These are phyloP conservation scores for Xylaria sp. DNA, from an alignment of 495 filamentous ascomycete species.

Conservation along the genomic window DNA sequence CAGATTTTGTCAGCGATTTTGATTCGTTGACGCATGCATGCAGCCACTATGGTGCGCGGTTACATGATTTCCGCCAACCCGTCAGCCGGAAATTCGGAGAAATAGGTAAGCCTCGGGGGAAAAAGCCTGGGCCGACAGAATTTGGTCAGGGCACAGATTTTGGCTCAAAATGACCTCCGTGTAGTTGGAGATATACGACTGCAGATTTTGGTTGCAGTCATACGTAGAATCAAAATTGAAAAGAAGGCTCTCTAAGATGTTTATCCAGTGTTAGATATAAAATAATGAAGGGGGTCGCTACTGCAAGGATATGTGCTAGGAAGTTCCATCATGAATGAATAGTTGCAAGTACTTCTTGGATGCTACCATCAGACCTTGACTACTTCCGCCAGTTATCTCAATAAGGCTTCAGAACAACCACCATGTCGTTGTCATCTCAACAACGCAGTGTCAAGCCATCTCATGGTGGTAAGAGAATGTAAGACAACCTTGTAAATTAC, in stretches of 20 bases:
- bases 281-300: neutral
- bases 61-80: neutral
- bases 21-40: neutral
- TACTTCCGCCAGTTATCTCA: neutral
- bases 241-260: neutral
- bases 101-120: no score
- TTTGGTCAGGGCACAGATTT: neutral
- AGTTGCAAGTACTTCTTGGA: neutral
- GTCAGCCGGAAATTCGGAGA: neutral
- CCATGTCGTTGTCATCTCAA: neutral
- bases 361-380: neutral
- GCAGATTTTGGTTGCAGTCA: neutral
- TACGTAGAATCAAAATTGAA: neutral
- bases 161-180: neutral
- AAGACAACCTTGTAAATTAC: neutral
- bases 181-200: neutral
- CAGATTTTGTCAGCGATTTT: conserved; percentile 9
- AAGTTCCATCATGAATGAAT: neutral
- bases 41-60: neutral
- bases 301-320: neutral
- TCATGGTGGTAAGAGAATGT: neutral
- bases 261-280: neutral
- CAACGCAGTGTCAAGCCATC: neutral
- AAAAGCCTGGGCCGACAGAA: no score
- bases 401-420: neutral